A percentile compares a stretch with the other conserved stretches of the same genome.
Evolutionary conservation across 305 asterid genomes (phyloP).

Genomic region (Caryopteris hybrid): DNA sequence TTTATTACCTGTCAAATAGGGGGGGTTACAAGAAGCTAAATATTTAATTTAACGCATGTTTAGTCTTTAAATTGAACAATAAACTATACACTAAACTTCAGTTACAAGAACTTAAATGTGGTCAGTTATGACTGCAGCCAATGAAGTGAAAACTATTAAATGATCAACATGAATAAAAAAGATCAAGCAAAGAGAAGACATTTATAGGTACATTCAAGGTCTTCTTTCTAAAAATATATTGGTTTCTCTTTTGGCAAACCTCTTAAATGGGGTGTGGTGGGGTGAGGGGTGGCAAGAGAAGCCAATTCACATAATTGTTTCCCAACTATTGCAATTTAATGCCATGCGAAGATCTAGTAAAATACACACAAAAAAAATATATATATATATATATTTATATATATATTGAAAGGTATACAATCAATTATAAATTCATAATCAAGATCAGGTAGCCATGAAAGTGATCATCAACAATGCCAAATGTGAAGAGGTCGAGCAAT

Average conservation of each 20-base stretch:
- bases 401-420: neutral
- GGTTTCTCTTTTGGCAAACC: neutral
- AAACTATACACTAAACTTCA: neutral
- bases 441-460: neutral
- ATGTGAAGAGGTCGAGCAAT: too few species aligned
- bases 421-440: neutral
- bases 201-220: neutral
- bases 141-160: neutral
- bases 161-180: neutral
- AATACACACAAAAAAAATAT: neutral
- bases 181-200: neutral
- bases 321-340: neutral
- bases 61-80: neutral
- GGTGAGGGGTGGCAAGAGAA: too few species aligned
- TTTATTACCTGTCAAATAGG: conserved; percentile 8
- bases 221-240: neutral
- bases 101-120: neutral
- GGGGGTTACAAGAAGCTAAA: conserved; percentile 28
- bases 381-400: too few species aligned
- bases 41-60: conserved; percentile 9
- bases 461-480: neutral
- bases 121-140: conserved; percentile 12
- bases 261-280: too few species aligned
- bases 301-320: neutral
- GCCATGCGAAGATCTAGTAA: neutral